phyloP scores from a whole-genome alignment of 1,284 basidiomycete genomes.

The Malassezia psittaci region DNA sequence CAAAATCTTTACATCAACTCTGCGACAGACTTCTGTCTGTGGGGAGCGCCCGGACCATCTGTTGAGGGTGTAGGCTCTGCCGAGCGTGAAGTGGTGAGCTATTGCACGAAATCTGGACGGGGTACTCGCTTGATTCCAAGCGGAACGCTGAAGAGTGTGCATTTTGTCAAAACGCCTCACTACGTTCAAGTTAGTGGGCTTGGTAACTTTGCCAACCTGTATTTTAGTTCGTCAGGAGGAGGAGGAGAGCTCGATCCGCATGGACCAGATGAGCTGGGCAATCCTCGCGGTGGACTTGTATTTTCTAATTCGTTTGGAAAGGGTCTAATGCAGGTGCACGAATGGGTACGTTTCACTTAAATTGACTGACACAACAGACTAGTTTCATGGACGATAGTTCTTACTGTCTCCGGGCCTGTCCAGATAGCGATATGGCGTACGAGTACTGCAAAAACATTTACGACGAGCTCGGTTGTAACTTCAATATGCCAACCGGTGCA shows the following conservation, averaged over 20 bases:
- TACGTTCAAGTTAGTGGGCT: constrained; percentile 42
- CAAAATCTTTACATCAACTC: constrained; percentile 42
- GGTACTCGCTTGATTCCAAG: constrained; percentile 43
- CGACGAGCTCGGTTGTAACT: constrained; percentile 39
- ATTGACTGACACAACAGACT: background rate
- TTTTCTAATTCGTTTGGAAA: constrained; percentile 33
- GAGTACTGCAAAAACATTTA: constrained; percentile 41
- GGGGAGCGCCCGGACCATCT: constrained; percentile 23
- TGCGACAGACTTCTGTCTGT: constrained; percentile 41
- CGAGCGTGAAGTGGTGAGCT: constrained; percentile 36
- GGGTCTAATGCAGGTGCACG: constrained; percentile 28
- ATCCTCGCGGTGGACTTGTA: constrained; percentile 39
- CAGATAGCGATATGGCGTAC: constrained; percentile 25
- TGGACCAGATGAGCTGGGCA: constrained; percentile 35
- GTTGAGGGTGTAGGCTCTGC: constrained; percentile 31
- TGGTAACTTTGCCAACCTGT: constrained; percentile 30
- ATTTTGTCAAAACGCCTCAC: constrained; percentile 37
- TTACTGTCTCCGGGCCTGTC: constrained; percentile 41
- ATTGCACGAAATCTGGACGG: constrained; percentile 41
- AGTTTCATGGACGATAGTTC: constrained; percentile 35
- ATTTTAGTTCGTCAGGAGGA: constrained; percentile 24
- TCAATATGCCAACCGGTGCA: constrained; percentile 39
- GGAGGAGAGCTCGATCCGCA: constrained; percentile 44
- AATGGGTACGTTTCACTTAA: constrained; percentile 15
- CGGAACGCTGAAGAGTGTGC: constrained; percentile 36